phyloP scores from a whole-genome alignment of 768 basidiomycete species.

The Rhodotorula toruloides region DNA sequence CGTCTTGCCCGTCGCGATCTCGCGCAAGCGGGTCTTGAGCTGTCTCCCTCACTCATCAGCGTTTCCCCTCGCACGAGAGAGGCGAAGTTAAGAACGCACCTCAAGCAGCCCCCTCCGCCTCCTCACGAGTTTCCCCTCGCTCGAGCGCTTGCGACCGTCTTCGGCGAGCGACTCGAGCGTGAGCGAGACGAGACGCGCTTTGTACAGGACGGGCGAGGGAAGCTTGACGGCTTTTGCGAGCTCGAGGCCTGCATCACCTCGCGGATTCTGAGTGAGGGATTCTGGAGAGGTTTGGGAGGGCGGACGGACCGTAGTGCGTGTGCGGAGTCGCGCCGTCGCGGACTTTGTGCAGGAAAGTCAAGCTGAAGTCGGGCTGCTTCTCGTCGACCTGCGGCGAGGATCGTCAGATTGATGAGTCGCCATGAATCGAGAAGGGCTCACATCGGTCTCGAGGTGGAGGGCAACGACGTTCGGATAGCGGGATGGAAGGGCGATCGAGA shows the following conservation, averaged over 20 bases:
- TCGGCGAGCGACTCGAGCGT: conserved; percentile 20
- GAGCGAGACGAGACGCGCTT: conserved; percentile 18
- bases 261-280: background rate
- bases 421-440: conserved; percentile 5
- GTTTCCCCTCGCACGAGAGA: background rate
- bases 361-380: conserved; percentile 40
- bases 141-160: background rate
- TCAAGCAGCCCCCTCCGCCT: conserved; percentile 12
- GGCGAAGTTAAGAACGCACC: background rate
- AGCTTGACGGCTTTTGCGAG: conserved; percentile 82
- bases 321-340: conserved; percentile 43
- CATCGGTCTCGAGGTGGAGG: conserved; percentile 36
- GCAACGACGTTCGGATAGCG: conserved; percentile 72
- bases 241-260: conserved; percentile 65
- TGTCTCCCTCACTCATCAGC: background rate
- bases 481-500: conserved; percentile 64
- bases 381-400: conserved; percentile 21
- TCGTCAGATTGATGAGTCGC: too few relatives aligned
- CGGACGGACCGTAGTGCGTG: conserved; percentile 45
- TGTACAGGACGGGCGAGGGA: conserved; percentile 60
- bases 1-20: background rate
- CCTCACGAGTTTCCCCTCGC: conserved; percentile 4
- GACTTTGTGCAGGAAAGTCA: conserved; percentile 46
- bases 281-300: background rate
- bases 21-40: conserved; percentile 11